A percentile compares a stretch with the other conserved stretches of the same genome.
phyloP scores from a whole-genome alignment of 78 protist genomes.

The Anaeramoeba ignava region DNA sequence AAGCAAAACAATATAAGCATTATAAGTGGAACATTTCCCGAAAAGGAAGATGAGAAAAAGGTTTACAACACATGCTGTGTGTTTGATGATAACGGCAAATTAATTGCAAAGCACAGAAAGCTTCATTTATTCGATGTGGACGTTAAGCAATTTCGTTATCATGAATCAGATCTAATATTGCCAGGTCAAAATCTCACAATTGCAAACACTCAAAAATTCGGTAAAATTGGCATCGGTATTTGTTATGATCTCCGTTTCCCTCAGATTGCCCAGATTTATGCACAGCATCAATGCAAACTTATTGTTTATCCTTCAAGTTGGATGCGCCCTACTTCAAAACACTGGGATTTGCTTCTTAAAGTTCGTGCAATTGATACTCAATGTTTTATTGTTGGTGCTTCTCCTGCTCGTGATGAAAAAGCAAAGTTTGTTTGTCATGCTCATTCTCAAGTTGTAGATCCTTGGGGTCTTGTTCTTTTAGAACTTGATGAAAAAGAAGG shows the following conservation, averaged over 20 bases:
- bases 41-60: not conserved
- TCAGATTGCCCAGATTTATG: slow-evolving; percentile 16
- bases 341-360: slow-evolving; percentile 48
- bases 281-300: slow-evolving; percentile 12
- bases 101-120: slow-evolving; percentile 27
- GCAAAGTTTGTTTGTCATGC: slow-evolving; percentile 28
- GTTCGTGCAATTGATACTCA: slow-evolving; percentile 55
- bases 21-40: not conserved
- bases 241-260: slow-evolving; percentile 59
- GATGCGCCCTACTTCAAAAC: slow-evolving; percentile 31
- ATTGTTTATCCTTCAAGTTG: slow-evolving; percentile 37
- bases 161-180: slow-evolving; percentile 4
- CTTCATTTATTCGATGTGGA: slow-evolving; percentile 38
- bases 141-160: not conserved
- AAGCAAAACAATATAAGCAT: not conserved
- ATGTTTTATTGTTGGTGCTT: slow-evolving; percentile 31
- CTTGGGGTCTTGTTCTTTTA: slow-evolving; percentile 41
- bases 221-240: slow-evolving; percentile 13
- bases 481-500: not conserved
- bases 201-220: slow-evolving; percentile 15
- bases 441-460: slow-evolving; percentile 37
- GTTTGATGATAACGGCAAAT: slow-evolving; percentile 14
- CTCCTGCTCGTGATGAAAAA: slow-evolving; percentile 39
- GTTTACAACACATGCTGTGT: slow-evolving; percentile 29
- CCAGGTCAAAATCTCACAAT: slow-evolving; percentile 15